These are phyloP conservation scores for Trametes coccinea DNA, from an alignment of 768 basidiomycete species.

Conservation along the genomic window DNA sequence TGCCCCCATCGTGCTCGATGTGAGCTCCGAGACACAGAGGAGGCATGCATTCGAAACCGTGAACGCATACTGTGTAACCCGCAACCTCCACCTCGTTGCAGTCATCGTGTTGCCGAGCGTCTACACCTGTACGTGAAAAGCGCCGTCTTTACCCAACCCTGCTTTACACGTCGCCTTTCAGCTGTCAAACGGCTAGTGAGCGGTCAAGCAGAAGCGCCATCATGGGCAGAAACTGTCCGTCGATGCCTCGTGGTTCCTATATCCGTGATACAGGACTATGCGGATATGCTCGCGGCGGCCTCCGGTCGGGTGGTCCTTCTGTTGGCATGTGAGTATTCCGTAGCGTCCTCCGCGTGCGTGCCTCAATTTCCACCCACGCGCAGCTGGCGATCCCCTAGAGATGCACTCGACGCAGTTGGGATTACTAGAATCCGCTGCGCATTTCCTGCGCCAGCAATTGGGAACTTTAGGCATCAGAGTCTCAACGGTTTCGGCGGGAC, in stretches of 20 bases:
- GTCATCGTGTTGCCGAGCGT: slow-evolving; percentile 29
- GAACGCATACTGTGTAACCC: slow-evolving; percentile 32
- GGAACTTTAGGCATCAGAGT: slow-evolving; percentile 25
- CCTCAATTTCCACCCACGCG: slow-evolving; percentile 6
- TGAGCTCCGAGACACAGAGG: slow-evolving; percentile 31
- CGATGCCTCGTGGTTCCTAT: slow-evolving; percentile 30
- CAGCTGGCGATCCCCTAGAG: slow-evolving; percentile 16
- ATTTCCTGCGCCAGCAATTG: slow-evolving; percentile 20
- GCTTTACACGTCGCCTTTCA: slow-evolving; percentile 9
- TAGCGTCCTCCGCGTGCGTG: slow-evolving; percentile 4
- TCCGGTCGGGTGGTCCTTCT: slow-evolving; percentile 35
- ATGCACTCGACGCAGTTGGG: slow-evolving; percentile 13
- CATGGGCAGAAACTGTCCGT: slow-evolving; percentile 24
- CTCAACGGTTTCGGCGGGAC: slow-evolving; percentile 11
- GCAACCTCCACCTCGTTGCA: slow-evolving; percentile 32
- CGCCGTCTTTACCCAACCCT: slow-evolving; percentile 3
- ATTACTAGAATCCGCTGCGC: slow-evolving; percentile 16
- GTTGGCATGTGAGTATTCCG: slow-evolving; percentile 24
- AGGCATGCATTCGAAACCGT: slow-evolving; percentile 33
- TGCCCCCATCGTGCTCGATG: slow-evolving; percentile 34
- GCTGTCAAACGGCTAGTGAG: slow-evolving; percentile 1
- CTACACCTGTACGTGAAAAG: slow-evolving; percentile 13
- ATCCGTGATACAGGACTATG: slow-evolving; percentile 32
- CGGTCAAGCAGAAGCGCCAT: slow-evolving; percentile 18
- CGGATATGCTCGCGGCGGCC: slow-evolving; percentile 29